phyloP scores from a whole-genome alignment of 768 basidiomycete species.

The Filobasidium floriforme region DNA sequence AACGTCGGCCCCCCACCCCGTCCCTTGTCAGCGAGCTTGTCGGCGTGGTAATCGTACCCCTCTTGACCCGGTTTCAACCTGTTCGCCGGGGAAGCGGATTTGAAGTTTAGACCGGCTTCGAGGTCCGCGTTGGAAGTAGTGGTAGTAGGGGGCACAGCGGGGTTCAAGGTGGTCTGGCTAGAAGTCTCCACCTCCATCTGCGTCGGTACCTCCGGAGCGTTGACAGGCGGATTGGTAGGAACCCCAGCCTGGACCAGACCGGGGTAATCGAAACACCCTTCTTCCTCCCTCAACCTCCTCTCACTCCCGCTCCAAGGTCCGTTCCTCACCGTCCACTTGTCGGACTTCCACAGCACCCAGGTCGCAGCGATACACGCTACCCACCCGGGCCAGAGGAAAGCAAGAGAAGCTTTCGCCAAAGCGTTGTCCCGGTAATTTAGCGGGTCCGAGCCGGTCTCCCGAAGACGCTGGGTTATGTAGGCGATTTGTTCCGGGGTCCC shows the following conservation, averaged over 20 bases:
- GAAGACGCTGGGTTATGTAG: neutral
- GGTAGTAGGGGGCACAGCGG: neutral
- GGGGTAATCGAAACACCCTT: neutral
- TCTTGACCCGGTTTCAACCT: neutral
- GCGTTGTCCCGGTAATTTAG: neutral
- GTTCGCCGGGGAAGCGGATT: neutral
- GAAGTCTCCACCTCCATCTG: too few species aligned
- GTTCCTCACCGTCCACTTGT: neutral
- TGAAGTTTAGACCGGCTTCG: neutral
- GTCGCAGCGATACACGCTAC: neutral
- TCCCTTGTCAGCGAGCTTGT: neutral
- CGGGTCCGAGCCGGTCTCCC: neutral
- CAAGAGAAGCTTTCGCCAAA: neutral
- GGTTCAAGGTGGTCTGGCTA: neutral
- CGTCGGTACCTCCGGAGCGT: too few species aligned
- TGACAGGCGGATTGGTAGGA: too few species aligned
- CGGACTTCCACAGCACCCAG: neutral
- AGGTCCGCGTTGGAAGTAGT: neutral
- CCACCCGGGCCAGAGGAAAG: neutral
- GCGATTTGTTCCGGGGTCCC: neutral
- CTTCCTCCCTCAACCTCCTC: neutral
- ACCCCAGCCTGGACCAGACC: neutral
- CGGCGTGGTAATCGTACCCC: constrained; percentile 1
- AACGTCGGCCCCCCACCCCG: neutral
- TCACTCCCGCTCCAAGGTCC: neutral